Evolutionary conservation across 306 rosid species (phyloP), one percentile per base, ranked within the genome.

Genomic region (Cicer bijugum): DNA sequence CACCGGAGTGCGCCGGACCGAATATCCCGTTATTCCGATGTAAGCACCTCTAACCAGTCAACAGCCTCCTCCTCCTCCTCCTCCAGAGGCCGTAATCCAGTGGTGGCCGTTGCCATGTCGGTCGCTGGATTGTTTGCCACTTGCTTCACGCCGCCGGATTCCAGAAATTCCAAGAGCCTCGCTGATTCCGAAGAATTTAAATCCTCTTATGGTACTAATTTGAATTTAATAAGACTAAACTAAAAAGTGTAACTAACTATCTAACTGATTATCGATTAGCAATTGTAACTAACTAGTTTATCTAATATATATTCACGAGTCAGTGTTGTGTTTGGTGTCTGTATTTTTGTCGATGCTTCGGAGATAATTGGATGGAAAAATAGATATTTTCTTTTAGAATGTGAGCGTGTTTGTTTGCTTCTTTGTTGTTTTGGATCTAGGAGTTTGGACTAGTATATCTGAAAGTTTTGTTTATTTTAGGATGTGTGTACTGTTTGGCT

Each of bases 101-200:
- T 90, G 6, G 23, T 83, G 5, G 69, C 71, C 19, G 97, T 86
- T 2, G 92, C 91, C 6, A 86, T 82, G 42, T 84, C 96, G 5
- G 50, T 92, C 6, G 91, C 82, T 2, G 88, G 93, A 50, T 69
- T 82, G 12, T 90, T 95, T 46, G 39, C 77, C 9, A 56, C 84
- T 7, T 91, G 99, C 86, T 90, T 95, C 81, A 77, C 89, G 1
- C 92, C 97, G 12, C 97, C 97, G 75, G 89, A 87, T 28, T n/a
- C 66, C 4, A 82, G 51, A 33, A 82, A 15, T 69, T 86, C 92
- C 35, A 70, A 16, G 73, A 80, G 82, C 64, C 5, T 82, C 44
- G 80, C 52, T 1, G 87, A 82, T 64, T 82, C 91, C 37, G 87
- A 53, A 16, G 89, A 88, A 19, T 89, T 77, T 71, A 89, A 58